Evolutionary conservation across 176 grass and related monocot species (phyloP).

Genomic region (Aechmea fasciata): DNA sequence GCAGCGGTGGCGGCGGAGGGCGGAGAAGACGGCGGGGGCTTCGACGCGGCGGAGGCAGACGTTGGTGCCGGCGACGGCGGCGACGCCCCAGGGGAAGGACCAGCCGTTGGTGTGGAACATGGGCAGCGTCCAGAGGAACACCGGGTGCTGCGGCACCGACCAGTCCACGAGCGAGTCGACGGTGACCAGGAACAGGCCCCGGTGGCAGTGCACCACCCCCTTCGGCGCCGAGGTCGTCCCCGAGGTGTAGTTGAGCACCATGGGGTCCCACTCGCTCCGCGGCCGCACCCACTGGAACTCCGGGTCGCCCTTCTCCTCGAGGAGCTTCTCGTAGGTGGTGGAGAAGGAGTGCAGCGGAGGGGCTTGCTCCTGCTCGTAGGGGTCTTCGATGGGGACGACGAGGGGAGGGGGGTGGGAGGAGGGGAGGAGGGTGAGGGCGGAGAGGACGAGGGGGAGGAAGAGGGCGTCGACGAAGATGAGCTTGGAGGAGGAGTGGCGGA

Average conservation of each 20-base stretch:
- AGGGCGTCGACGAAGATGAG: slow-evolving; percentile 55
- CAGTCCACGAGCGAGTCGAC: slow-evolving; percentile 44
- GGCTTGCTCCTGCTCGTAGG: slow-evolving; percentile 14
- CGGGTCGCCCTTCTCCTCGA: slow-evolving; percentile 51
- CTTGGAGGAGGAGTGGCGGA: slow-evolving; percentile 52
- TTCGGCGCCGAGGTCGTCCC: slow-evolving; percentile 86
- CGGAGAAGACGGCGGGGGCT: slow-evolving; percentile 33
- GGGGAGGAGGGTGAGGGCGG: slow-evolving; percentile 41
- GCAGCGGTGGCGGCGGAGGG: slow-evolving; percentile 28
- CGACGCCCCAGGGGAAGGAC: slow-evolving; percentile 82
- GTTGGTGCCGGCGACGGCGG: slow-evolving; percentile 64
- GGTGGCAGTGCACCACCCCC: slow-evolving; percentile 83
- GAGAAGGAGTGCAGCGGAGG: neutral
- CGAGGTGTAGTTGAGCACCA: slow-evolving; percentile 90
- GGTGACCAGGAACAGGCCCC: slow-evolving; percentile 45
- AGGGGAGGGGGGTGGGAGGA: slow-evolving; percentile 21
- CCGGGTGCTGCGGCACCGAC: slow-evolving; percentile 41
- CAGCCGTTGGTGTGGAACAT: slow-evolving; percentile 95
- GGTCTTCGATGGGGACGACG: slow-evolving; percentile 58
- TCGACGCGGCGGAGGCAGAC: slow-evolving; percentile 65
- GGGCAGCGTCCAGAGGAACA: slow-evolving; percentile 78
- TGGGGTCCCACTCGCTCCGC: slow-evolving; percentile 67
- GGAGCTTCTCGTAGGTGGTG: slow-evolving; percentile 53
- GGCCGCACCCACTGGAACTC: slow-evolving; percentile 58
- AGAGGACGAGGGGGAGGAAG: slow-evolving; percentile 29